Percentiles rank a stretch among this genome's conserved stretches.
Conservation (phyloP, 192 early-diverging fungal species). For the Spizellomyces sp. region DNA sequence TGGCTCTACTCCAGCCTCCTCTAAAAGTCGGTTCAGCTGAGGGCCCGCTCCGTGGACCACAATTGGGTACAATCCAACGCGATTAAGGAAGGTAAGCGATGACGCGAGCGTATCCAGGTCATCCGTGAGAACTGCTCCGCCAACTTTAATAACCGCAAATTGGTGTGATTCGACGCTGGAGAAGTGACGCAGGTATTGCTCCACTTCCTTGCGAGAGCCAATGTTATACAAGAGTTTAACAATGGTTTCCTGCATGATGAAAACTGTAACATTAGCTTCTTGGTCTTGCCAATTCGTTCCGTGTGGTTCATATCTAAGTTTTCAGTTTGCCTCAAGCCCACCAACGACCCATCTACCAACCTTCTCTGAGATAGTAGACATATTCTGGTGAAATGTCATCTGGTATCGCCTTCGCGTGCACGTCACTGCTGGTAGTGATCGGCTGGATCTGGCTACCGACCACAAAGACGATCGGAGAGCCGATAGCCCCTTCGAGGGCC, state of each 20-base stretch:
- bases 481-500: too few relatives aligned
- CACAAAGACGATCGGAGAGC: too few relatives aligned
- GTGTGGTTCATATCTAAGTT: too few relatives aligned
- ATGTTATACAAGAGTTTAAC: conserved; percentile 90
- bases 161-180: conserved; percentile 98
- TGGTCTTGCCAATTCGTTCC: not conserved
- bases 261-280: not conserved
- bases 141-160: conserved; percentile 99
- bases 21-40: conserved; percentile 88
- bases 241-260: conserved; percentile 50
- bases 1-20: conserved; percentile 93
- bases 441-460: too few relatives aligned
- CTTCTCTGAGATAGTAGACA: too few relatives aligned
- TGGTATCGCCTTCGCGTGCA: too few relatives aligned
- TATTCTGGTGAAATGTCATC: too few relatives aligned
- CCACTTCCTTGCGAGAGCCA: conserved; percentile 97
- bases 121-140: conserved; percentile 93
- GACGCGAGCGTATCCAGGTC: conserved; percentile 93
- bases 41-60: conserved; percentile 98
- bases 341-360: too few relatives aligned
- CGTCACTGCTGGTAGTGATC: too few relatives aligned
- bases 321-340: too few relatives aligned
- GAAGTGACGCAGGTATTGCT: conserved; percentile 97
- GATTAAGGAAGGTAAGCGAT: conserved; percentile 94
- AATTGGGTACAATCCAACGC: conserved; percentile 97